Conservation (phyloP, 2,329 filamentous ascomycete species). For the Bertia moriformis region DNA sequence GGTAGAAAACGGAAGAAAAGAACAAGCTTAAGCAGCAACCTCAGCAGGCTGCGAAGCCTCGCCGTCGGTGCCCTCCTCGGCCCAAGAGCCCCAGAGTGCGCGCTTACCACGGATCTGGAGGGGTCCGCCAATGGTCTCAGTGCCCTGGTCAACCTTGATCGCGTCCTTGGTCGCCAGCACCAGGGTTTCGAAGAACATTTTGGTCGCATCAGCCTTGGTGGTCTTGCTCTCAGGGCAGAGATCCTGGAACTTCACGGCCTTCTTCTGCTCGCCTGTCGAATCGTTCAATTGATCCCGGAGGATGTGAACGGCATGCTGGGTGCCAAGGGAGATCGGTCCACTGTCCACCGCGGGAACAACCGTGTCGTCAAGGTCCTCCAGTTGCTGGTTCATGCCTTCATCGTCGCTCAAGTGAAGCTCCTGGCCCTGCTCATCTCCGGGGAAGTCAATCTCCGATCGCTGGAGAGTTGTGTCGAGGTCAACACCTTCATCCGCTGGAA, state of each 20-base stretch:
- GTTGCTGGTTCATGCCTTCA: background rate
- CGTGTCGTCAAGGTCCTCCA: background rate
- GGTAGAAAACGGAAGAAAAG: background rate
- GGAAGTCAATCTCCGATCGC: slow-evolving; percentile 1
- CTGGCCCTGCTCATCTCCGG: background rate
- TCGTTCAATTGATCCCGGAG: slow-evolving; percentile 75
- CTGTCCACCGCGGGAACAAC: slow-evolving; percentile 45
- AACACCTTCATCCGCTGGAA: background rate
- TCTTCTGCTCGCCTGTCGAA: slow-evolving; percentile 52
- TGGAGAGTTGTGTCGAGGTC: background rate
- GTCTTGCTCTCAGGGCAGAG: slow-evolving; percentile 71
- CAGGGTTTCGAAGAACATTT: slow-evolving; percentile 98
- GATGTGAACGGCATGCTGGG: slow-evolving; percentile 89
- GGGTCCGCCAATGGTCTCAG: slow-evolving; percentile 56
- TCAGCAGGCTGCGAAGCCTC: slow-evolving; percentile 16
- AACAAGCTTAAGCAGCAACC: background rate
- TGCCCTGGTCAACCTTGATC: slow-evolving; percentile 81
- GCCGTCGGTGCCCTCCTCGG: slow-evolving; percentile 58
- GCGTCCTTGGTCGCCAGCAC: slow-evolving; percentile 96
- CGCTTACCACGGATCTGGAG: slow-evolving; percentile 81
- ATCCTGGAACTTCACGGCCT: slow-evolving; percentile 78
- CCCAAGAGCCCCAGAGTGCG: slow-evolving; percentile 95
- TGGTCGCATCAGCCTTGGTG: slow-evolving; percentile 80
- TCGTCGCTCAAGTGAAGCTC: background rate
- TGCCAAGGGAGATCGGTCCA: slow-evolving; percentile 76